These are phyloP conservation scores for Trichaptum fuscoviolaceum DNA, from an alignment of 768 basidiomycete species.

Conservation along the genomic window DNA sequence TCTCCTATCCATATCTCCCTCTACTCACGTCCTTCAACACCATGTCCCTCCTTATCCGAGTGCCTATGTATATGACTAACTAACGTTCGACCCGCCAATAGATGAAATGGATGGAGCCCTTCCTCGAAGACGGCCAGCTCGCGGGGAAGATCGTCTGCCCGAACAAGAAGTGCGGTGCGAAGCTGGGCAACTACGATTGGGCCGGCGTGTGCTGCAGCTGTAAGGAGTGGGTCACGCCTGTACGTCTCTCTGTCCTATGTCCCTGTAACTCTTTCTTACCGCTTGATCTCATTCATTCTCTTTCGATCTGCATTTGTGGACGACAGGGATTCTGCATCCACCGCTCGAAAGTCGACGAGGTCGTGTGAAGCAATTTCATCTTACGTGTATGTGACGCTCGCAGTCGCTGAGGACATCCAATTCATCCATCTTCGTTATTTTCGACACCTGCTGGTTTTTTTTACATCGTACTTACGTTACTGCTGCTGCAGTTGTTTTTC, in stretches of 20 bases:
- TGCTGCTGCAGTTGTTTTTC: no score
- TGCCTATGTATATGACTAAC: no score
- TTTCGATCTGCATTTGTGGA: background rate
- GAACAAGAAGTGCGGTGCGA: slow-evolving; percentile 82
- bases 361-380: slow-evolving; percentile 22
- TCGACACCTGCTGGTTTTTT: no score
- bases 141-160: slow-evolving; percentile 91
- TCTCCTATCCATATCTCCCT: no score
- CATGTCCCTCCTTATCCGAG: no score
- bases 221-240: slow-evolving; percentile 88
- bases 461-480: no score
- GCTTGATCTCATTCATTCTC: background rate
- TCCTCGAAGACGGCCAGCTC: slow-evolving; percentile 67
- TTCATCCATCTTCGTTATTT: no score
- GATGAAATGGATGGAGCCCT: slow-evolving; percentile 96
- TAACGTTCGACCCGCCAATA: no score
- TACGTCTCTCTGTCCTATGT: slow-evolving; percentile 42
- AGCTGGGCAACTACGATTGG: slow-evolving; percentile 97
- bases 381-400: background rate
- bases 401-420: no score
- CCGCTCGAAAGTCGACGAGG: slow-evolving; percentile 50
- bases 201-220: slow-evolving; percentile 90
- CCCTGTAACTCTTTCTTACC: slow-evolving; percentile 3
- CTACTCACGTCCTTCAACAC: no score
- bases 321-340: slow-evolving; percentile 55